These are phyloP conservation scores for Chlamydomonas sp. DNA, from an alignment of 139 green algal species.

Conservation along the genomic window DNA sequence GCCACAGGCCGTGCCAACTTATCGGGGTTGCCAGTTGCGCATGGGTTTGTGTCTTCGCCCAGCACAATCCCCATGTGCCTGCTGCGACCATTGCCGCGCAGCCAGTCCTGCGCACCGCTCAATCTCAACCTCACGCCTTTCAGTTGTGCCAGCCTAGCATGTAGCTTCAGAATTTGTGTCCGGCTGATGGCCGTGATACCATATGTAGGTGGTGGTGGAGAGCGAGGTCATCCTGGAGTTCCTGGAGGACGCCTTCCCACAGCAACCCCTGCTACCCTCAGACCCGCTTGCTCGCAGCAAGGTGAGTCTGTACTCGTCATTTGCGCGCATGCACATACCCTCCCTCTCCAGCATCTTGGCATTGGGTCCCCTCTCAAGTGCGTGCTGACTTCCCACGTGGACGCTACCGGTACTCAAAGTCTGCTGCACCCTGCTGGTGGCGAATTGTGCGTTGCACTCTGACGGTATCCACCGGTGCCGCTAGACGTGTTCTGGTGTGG, in stretches of 20 bases:
- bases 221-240: constrained; percentile 51
- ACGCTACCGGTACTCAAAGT: too few species aligned
- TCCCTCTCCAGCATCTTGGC: too few species aligned
- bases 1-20: background rate
- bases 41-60: background rate
- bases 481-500: too few species aligned
- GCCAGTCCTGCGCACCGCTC: background rate
- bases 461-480: too few species aligned
- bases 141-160: background rate
- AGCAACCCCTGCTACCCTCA: constrained; percentile 17
- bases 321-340: too few species aligned
- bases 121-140: background rate
- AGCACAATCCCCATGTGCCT: background rate
- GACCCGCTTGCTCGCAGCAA: constrained; percentile 18
- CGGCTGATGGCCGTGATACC: background rate
- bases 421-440: too few species aligned
- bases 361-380: too few species aligned
- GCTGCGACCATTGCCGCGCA: background rate
- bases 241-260: constrained; percentile 42
- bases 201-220: constrained; percentile 28
- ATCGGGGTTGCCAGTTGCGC: background rate
- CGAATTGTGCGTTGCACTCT: too few species aligned
- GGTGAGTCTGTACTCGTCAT: background rate
- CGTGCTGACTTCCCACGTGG: too few species aligned
- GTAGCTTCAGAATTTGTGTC: background rate